These are phyloP conservation scores for Medicago ruthenica DNA, from an alignment of 306 rosid species.

Conservation along the genomic window DNA sequence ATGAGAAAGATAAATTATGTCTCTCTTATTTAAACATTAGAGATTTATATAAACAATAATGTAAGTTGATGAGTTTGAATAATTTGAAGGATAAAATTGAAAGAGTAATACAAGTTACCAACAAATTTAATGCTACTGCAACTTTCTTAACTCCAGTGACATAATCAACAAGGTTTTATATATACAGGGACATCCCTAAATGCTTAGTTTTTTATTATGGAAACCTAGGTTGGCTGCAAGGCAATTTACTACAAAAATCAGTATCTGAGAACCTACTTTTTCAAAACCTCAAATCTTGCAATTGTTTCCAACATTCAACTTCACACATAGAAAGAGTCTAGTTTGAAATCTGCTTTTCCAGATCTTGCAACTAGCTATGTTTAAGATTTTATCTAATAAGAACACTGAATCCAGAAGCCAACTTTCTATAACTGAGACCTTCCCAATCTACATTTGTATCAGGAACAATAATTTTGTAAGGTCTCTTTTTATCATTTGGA, in stretches of 20 bases:
- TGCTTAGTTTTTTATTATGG: too few species aligned
- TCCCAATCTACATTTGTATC: neutral
- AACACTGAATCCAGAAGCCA: neutral
- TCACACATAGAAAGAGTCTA: neutral
- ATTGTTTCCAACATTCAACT: neutral
- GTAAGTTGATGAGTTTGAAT: neutral
- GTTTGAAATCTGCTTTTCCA: neutral
- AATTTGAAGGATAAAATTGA: neutral
- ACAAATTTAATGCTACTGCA: neutral
- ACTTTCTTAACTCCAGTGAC: neutral
- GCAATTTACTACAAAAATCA: neutral
- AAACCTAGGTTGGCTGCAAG: too few species aligned
- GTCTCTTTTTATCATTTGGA: neutral
- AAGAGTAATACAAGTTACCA: neutral
- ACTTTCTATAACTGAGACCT: conserved; percentile 1
- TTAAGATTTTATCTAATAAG: neutral
- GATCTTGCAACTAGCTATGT: neutral
- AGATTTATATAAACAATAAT: neutral
- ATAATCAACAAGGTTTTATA: neutral
- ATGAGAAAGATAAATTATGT: neutral
- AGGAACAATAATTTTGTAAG: too few species aligned
- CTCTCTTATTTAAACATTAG: neutral
- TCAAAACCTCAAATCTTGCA: neutral
- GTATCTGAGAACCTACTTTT: neutral
- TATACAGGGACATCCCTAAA: neutral